Evolutionary conservation across 2,329 filamentous ascomycete species (phyloP).

Genomic region (Rutstroemia sydowiana): DNA sequence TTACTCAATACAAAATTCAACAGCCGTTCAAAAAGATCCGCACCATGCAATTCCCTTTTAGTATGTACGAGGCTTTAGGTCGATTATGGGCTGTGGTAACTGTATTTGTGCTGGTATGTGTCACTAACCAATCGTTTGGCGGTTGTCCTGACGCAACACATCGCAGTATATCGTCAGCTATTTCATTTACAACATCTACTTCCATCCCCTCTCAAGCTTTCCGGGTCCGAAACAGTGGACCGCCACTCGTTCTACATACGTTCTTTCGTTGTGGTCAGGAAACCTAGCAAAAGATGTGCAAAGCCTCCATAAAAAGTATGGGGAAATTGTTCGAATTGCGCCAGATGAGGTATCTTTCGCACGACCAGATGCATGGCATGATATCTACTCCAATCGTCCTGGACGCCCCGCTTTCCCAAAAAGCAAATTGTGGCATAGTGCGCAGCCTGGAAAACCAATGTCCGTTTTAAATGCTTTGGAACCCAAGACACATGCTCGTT

Average conservation of each 20-base stretch:
- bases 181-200: slow-evolving; percentile 2
- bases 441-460: neutral
- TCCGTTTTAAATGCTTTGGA: neutral
- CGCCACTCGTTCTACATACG: neutral
- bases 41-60: too few species aligned
- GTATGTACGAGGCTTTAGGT: too few species aligned
- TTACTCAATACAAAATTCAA: too few species aligned
- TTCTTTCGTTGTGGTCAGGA: neutral
- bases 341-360: slow-evolving; percentile 1
- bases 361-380: neutral
- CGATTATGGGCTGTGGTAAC: too few species aligned
- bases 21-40: too few species aligned
- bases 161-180: too few species aligned
- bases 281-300: neutral
- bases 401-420: neutral
- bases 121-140: too few species aligned
- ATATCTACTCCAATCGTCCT: neutral
- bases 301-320: neutral
- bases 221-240: slow-evolving; percentile 4
- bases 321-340: neutral
- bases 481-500: slow-evolving; percentile 17
- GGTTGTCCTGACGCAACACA: too few species aligned
- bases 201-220: slow-evolving; percentile 10
- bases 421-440: neutral
- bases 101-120: too few species aligned